Evolutionary conservation across 2,329 filamentous ascomycete genomes (phyloP), one percentile per base, ranked within the genome.

Genomic region (Aspergillus luchuensis): DNA sequence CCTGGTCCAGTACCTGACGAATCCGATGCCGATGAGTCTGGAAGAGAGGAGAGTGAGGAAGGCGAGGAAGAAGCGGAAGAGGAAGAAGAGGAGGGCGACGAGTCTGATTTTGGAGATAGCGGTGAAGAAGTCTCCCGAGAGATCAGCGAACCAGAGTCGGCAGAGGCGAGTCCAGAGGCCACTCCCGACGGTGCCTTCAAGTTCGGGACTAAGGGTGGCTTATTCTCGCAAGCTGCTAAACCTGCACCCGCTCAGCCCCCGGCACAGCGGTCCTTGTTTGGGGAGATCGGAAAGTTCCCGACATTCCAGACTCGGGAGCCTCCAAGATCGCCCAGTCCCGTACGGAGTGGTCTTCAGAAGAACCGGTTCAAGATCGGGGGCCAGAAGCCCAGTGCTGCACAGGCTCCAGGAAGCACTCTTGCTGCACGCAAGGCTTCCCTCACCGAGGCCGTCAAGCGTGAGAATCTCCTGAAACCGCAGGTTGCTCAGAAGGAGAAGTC

Each of bases 251-350:
- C 33, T 5, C 41, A 51, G 38, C 43, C 57, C 28, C 59, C 51
- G 41, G 45, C 52, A n/a, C 69, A 71, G 33, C 71, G 70, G 21
- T n/a, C 39, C 2, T 63, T 82, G 21, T 82, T 82, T 63, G 80
- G 80, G 17, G 80, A 82, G 62, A 74, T 81, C 38, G 63, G 71
- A 8, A 76, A 78, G 58, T 77, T 77, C 57, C 75, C 19, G 63
- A 51, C 36, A 71, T 71, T 36, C 69, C 74, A 63, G 33, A 66
- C 65, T 43, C 67, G 66, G 21, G 72, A 79, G 63, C 74, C 72
- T 56, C 78, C 78, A 23, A 72, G 79, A 25, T 82, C 80, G 8
- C 80, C 80, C 4, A 82, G 80, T 58, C 80, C 80, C 8, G 72
- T 80, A n/a, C 77, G 80, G 21, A 61, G 69, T 15, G 64, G 65